Conservation (phyloP, 2,329 filamentous ascomycete genomes). For the Pezicula rhizophila region DNA sequence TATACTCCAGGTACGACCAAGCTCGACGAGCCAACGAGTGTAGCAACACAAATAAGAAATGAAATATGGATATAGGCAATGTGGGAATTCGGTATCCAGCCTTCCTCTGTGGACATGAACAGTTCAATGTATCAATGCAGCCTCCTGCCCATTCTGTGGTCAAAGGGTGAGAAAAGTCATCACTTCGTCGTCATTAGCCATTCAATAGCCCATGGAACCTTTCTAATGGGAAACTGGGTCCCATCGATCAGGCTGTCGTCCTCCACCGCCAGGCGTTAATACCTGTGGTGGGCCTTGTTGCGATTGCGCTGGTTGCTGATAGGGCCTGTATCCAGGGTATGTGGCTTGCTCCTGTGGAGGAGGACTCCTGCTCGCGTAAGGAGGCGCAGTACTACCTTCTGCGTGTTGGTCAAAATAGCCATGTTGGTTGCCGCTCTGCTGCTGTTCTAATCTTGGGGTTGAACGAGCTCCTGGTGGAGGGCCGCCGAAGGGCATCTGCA, state of each 20-base stretch:
- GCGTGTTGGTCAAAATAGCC: slow-evolving; percentile 7
- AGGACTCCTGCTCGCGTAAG: slow-evolving; percentile 20
- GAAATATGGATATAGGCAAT: not conserved
- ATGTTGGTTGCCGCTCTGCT: slow-evolving; percentile 4
- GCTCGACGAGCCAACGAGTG: too few relatives aligned
- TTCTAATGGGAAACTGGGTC: slow-evolving; percentile 17
- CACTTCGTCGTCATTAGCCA: slow-evolving; percentile 5
- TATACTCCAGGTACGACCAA: too few relatives aligned
- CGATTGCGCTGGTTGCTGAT: slow-evolving; percentile 8
- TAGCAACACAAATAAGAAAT: too few relatives aligned
- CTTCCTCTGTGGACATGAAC: too few relatives aligned
- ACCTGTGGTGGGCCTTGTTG: slow-evolving; percentile 2
- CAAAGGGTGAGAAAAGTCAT: slow-evolving; percentile 1
- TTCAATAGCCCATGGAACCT: slow-evolving; percentile 1
- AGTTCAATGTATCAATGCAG: too few relatives aligned
- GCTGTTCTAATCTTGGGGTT: slow-evolving; percentile 3
- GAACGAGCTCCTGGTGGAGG: slow-evolving; percentile 3
- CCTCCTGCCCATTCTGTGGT: not conserved
- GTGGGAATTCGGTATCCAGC: too few relatives aligned
- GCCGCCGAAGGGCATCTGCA: slow-evolving; percentile 10
- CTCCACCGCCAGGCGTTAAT: slow-evolving; percentile 6
- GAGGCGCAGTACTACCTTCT: slow-evolving; percentile 9
- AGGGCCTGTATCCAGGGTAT: slow-evolving; percentile 20
- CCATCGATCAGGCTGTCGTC: slow-evolving; percentile 18
- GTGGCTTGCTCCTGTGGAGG: slow-evolving; percentile 11